Conservation (phyloP, 306 rosid genomes). For the Quercus bicolor region DNA sequence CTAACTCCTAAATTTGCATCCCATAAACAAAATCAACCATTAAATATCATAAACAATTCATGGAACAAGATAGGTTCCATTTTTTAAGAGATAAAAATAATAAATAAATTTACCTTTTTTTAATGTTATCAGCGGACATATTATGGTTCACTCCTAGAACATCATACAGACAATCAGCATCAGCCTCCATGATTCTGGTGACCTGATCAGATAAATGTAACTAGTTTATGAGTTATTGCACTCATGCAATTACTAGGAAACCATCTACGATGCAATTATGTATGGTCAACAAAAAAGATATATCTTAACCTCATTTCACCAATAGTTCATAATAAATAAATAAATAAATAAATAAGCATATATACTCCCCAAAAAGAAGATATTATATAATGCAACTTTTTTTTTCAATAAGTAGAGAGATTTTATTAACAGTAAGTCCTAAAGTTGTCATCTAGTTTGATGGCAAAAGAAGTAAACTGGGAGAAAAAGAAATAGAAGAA, state of each 20-base stretch:
- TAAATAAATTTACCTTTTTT: slow-evolving; percentile 59
- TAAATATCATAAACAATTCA: background rate
- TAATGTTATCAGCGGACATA: slow-evolving; percentile 66
- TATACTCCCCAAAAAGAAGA: too few relatives aligned
- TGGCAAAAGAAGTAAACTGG: background rate
- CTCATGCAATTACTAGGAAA: slow-evolving; percentile 21
- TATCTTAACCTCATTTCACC: background rate
- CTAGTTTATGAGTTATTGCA: slow-evolving; percentile 7
- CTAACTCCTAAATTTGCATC: background rate
- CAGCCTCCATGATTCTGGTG: slow-evolving; percentile 79
- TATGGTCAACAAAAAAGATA: background rate
- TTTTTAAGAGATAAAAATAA: background rate
- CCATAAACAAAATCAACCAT: background rate
- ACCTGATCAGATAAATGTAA: slow-evolving; percentile 49
- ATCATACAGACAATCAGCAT: slow-evolving; percentile 69
- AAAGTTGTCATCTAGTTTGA: background rate
- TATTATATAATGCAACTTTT: background rate
- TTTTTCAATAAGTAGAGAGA: background rate
- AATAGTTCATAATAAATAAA: background rate
- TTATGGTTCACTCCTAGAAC: slow-evolving; percentile 76
- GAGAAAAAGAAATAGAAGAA: background rate
- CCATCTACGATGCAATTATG: background rate
- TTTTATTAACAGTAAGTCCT: background rate
- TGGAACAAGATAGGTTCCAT: background rate
- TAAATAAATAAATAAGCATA: background rate